Evolutionary conservation across 228 moss, liverwort and hornwort genomes (phyloP).

Genomic region (Sphagnum fallax): DNA sequence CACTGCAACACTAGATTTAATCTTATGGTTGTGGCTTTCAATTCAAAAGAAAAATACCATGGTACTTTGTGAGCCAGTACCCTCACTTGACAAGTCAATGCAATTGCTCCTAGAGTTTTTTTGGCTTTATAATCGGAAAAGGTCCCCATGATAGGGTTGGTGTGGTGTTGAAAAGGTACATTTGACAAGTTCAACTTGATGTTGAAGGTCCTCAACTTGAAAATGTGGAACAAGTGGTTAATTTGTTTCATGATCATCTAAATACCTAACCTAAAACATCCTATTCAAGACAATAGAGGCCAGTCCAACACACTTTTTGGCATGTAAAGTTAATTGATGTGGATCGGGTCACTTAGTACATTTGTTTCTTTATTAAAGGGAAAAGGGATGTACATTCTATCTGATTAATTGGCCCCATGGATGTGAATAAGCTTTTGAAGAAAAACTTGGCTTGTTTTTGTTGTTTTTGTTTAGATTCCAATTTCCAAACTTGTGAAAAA

Average conservation of each 20-base stretch:
- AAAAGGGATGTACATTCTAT: neutral
- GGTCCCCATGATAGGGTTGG: constrained; percentile 6
- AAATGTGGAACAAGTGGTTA: neutral
- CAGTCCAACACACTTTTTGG: neutral
- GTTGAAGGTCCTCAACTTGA: neutral
- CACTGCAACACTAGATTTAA: neutral
- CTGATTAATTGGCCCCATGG: neutral
- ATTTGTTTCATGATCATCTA: constrained; percentile 1
- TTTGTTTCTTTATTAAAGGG: neutral
- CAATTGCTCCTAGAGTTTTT: constrained; percentile 3
- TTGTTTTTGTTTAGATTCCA: neutral
- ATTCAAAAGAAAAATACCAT: constrained; percentile 2
- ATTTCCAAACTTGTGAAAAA: neutral
- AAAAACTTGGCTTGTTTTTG: neutral
- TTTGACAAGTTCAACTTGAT: constrained; percentile 3
- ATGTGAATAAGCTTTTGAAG: neutral
- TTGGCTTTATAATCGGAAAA: constrained; percentile 4
- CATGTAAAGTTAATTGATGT: neutral
- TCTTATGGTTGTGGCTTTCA: neutral
- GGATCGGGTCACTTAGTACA: neutral
- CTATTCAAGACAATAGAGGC: neutral
- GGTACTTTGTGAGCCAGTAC: constrained; percentile 3
- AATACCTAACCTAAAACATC: neutral
- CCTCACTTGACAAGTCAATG: neutral
- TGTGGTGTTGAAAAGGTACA: constrained; percentile 1